Conservation (phyloP, 345 rosid genomes). For the Physaria fendleri region DNA sequence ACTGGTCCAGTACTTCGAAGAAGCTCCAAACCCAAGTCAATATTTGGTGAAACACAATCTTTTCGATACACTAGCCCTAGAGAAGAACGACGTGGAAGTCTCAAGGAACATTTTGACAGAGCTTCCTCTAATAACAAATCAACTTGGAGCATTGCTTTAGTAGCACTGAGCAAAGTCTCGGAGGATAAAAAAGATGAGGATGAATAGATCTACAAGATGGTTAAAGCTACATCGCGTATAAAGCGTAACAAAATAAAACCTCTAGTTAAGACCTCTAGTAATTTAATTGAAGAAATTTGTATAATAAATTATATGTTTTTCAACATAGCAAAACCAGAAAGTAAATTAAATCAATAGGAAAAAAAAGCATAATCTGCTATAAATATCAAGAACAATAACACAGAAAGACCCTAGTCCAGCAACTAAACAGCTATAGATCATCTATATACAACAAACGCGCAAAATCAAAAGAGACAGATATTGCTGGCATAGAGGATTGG, state of each 20-base stretch:
- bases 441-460: too few relatives aligned
- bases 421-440: too few relatives aligned
- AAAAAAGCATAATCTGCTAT: too few relatives aligned
- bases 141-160: constrained; percentile 22
- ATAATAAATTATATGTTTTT: too few relatives aligned
- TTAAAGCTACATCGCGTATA: constrained; percentile 39
- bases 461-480: too few relatives aligned
- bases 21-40: constrained; percentile 70
- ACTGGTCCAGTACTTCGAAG: constrained; percentile 41
- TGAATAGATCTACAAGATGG: constrained; percentile 55
- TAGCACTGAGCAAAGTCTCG: constrained; percentile 32
- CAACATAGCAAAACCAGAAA: too few relatives aligned
- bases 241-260: constrained; percentile 31
- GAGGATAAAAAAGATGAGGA: constrained; percentile 41
- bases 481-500: too few relatives aligned
- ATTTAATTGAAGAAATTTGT: too few relatives aligned
- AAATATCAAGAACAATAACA: too few relatives aligned
- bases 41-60: constrained; percentile 62
- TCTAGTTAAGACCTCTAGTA: too few relatives aligned
- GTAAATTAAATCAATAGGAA: too few relatives aligned
- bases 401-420: too few relatives aligned
- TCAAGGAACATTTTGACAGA: constrained; percentile 34
- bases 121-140: constrained; percentile 50
- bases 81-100: constrained; percentile 36
- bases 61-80: constrained; percentile 27